Conservation (phyloP, 176 grass and related monocot species). For the Thinopyrum elongatum region DNA sequence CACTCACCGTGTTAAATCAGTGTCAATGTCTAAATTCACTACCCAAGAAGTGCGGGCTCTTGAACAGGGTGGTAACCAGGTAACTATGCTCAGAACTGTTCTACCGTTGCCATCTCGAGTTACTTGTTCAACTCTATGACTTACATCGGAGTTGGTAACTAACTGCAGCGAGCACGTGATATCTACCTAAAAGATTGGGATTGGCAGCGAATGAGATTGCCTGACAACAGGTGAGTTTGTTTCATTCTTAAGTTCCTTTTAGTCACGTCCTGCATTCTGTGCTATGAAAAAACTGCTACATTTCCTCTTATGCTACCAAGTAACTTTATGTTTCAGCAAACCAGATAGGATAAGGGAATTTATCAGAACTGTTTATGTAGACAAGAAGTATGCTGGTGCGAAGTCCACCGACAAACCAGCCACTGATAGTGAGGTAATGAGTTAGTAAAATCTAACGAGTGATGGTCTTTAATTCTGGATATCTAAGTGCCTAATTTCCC, state of each 20-base stretch:
- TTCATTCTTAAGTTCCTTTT: constrained; percentile 2
- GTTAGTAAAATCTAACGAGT: constrained; percentile 4
- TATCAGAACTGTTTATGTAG: constrained; percentile 94
- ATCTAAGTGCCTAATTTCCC: constrained; percentile 11
- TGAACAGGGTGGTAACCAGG: constrained; percentile 96
- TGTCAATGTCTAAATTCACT: constrained; percentile 93
- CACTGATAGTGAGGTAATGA: constrained; percentile 61
- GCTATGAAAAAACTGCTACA: background rate
- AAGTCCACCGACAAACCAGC: constrained; percentile 45
- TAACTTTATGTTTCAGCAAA: constrained; percentile 56
- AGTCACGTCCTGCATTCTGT: background rate
- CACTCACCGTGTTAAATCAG: constrained; percentile 95
- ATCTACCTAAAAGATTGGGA: constrained; percentile 91
- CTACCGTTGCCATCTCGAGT: background rate
- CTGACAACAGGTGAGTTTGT: constrained; percentile 68
- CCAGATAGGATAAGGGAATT: constrained; percentile 93
- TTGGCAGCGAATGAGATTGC: constrained; percentile 92
- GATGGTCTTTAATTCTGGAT: constrained; percentile 20
- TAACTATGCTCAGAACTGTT: constrained; percentile 24
- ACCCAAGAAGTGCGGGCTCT: constrained; percentile 83
- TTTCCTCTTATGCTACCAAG: constrained; percentile 24
- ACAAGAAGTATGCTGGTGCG: constrained; percentile 88
- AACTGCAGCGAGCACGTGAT: constrained; percentile 73
- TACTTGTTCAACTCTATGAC: background rate
- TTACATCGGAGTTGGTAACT: constrained; percentile 36